phyloP scores from a whole-genome alignment of 2,329 filamentous ascomycete genomes.

The Neurospora sp. region DNA sequence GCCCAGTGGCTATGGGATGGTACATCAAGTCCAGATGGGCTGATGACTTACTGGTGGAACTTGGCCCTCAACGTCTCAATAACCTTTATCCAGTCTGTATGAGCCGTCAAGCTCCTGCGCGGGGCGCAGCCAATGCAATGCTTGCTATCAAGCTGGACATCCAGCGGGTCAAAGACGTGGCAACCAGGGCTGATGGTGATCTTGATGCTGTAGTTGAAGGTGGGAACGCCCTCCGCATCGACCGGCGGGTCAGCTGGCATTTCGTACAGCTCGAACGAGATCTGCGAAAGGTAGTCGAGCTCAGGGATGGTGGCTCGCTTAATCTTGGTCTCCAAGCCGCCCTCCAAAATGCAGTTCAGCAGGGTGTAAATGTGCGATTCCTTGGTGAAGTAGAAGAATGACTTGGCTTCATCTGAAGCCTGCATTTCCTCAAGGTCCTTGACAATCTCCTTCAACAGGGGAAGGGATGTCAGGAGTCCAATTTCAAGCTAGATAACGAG shows the following conservation, averaged over 20 bases:
- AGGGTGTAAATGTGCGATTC: slow-evolving; percentile 98
- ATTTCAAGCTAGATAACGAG: slow-evolving; percentile 63
- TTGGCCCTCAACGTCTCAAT: slow-evolving; percentile 90
- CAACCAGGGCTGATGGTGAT: slow-evolving; percentile 94
- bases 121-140: slow-evolving; percentile 94
- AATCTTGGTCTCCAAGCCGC: slow-evolving; percentile 94
- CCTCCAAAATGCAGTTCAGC: slow-evolving; percentile 94
- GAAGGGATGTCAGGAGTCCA: slow-evolving; percentile 84
- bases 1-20: neutral
- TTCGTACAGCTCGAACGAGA: slow-evolving; percentile 97
- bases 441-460: slow-evolving; percentile 91
- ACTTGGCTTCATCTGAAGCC: slow-evolving; percentile 86
- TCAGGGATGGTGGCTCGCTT: slow-evolving; percentile 91
- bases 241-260: slow-evolving; percentile 60
- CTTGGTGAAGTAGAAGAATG: slow-evolving; percentile 98
- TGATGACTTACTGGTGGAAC: slow-evolving; percentile 70
- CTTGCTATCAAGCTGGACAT: slow-evolving; percentile 91
- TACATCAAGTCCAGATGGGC: neutral
- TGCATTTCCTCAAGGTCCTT: slow-evolving; percentile 96
- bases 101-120: slow-evolving; percentile 78
- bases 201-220: slow-evolving; percentile 89
- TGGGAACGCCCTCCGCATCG: slow-evolving; percentile 49
- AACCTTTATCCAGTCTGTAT: slow-evolving; percentile 94
- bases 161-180: slow-evolving; percentile 90
- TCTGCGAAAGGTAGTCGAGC: slow-evolving; percentile 93